Conservation (phyloP, 345 rosid genomes). For the Eucalyptus fibrosa region DNA sequence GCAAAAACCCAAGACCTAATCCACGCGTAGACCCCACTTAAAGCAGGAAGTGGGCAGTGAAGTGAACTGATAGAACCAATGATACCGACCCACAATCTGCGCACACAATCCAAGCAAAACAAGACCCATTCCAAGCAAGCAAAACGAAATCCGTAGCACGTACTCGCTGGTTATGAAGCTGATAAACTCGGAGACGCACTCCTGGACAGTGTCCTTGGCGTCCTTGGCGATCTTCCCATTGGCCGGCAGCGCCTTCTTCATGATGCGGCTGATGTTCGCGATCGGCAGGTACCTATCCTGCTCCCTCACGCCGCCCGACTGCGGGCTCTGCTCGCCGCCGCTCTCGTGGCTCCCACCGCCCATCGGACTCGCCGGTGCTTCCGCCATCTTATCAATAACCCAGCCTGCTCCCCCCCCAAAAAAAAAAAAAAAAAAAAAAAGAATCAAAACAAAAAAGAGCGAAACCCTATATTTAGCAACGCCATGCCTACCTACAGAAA, state of each 20-base stretch:
- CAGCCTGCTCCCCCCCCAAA: neutral
- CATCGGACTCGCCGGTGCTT: constrained; percentile 53
- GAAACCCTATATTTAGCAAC: neutral
- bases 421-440: too few relatives aligned
- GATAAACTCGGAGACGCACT: constrained; percentile 94
- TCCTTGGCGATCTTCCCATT: constrained; percentile 96
- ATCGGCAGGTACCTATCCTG: constrained; percentile 92
- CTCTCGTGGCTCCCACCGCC: constrained; percentile 19
- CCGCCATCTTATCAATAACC: constrained; percentile 17
- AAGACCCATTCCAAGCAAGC: neutral
- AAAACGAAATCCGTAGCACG: neutral
- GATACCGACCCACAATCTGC: neutral
- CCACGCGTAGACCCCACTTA: neutral
- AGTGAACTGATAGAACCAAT: neutral
- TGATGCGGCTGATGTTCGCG: constrained; percentile 90
- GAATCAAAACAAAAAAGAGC: neutral
- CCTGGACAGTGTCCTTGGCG: constrained; percentile 93
- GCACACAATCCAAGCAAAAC: neutral
- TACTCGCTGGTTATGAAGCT: constrained; percentile 99
- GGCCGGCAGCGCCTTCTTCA: constrained; percentile 93
- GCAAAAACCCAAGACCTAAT: neutral
- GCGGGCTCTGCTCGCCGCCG: constrained; percentile 89
- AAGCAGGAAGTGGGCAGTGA: neutral
- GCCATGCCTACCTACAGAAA: neutral
- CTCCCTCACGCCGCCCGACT: constrained; percentile 55